Base-by-base conservation (phyloP, 352 stramenopile genomes). In the Peronospora destructor region DNA sequence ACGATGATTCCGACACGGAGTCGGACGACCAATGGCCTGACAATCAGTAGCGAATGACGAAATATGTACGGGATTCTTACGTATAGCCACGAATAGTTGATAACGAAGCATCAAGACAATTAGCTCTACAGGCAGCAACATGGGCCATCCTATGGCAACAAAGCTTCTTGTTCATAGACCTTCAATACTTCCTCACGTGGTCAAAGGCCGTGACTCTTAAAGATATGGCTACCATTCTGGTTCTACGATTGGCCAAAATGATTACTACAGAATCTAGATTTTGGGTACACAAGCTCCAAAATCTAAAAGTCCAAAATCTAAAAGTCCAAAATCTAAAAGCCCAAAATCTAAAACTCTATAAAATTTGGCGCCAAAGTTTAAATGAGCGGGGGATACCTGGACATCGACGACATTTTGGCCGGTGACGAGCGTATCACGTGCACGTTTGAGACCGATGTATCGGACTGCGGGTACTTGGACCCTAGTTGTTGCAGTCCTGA, bases 91-190 rank as follows among this genome's bases (percentile, higher is more conserved):
- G 28, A 12, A 32, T 32, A 32, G 6, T 12, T 32, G 28, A 32
- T 6, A 12, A 32, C 28, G 7, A 32, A 6, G 7, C 12, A 32
- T 9, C 28, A 32, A 3, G 10, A 32, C 12, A 32, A 32, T 12
- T 12, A 11, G 28, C 28, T 32, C 10, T 32, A 32, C 3, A 32
- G 8, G 28, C 10, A 32, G 28, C 28, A 6, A 3, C 28, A 4
- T 32, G 8, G 8, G 8, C 1, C 4, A 84, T 83, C 30, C 95
- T 46, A 54, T 96, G 85, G 25, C 87, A 79, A 1, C 87, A 73
- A 38, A 96, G 82, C 51, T 96, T 96, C 62, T 96, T 96, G 70
- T 96, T 96, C 13, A 84, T 96, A 19, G 87, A 84, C 14, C 85
- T 85, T 37, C 95, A 70, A 55, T 96, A 85, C 34, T 30, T 30